These are phyloP conservation scores for Colletotrichum tamarilloi DNA, from an alignment of 2,329 filamentous ascomycete species.

Conservation along the genomic window DNA sequence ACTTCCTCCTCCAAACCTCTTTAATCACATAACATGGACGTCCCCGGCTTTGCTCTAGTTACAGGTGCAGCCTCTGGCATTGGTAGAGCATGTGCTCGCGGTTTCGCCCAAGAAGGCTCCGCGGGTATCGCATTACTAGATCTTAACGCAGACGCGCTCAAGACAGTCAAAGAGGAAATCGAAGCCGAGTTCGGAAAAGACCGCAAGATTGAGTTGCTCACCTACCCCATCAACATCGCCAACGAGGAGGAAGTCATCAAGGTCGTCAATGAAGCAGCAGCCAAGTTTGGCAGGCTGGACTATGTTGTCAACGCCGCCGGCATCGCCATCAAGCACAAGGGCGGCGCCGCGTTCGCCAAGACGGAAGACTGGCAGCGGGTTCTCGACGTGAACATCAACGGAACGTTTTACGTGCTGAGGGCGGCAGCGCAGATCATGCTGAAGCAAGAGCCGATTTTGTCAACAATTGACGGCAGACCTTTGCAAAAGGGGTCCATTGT, in stretches of 20 bases:
- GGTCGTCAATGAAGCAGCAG: neutral
- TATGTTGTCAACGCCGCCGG: conserved; percentile 55
- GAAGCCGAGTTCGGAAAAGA: neutral
- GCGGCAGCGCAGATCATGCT: conserved; percentile 42
- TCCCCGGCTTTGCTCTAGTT: neutral
- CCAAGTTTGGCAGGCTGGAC: conserved; percentile 44
- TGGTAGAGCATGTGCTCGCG: neutral
- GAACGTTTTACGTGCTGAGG: neutral
- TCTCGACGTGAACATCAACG: conserved; percentile 41
- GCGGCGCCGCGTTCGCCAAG: conserved; percentile 48
- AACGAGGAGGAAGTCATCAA: neutral
- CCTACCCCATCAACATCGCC: neutral
- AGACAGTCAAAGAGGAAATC: neutral
- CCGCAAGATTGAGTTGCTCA: neutral
- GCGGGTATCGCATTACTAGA: neutral
- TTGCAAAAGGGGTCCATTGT: conserved; percentile 31
- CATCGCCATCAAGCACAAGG: conserved; percentile 49
- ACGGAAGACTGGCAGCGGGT: conserved; percentile 53
- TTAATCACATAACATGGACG: neutral
- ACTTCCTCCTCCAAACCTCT: neutral
- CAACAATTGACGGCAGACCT: conserved; percentile 43
- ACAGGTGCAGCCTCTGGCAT: neutral
- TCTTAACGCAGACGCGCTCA: neutral
- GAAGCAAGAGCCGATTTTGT: conserved; percentile 52
- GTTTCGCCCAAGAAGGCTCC: neutral